phyloP scores from a whole-genome alignment of 1,284 basidiomycete species.

The Austropuccinia psidii region DNA sequence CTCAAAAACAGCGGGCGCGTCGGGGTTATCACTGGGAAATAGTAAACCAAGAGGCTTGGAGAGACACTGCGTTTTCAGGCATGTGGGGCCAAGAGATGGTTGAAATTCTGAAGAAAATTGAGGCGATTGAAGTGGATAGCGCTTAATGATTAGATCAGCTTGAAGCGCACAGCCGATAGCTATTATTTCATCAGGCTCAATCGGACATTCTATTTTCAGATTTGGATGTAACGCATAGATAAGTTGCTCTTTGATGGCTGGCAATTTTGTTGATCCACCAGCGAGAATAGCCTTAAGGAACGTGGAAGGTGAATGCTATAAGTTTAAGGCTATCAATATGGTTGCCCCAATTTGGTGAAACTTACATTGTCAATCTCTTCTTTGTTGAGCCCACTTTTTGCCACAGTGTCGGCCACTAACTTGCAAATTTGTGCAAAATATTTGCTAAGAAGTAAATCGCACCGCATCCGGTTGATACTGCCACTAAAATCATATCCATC shows the following conservation, averaged over 20 bases:
- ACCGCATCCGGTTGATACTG: slow-evolving; percentile 85
- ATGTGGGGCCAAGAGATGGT: slow-evolving; percentile 40
- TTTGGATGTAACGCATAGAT: slow-evolving; percentile 55
- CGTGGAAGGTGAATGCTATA: background rate
- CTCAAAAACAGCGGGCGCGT: slow-evolving; percentile 45
- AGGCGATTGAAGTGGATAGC: slow-evolving; percentile 49
- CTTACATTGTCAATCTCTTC: slow-evolving; percentile 68
- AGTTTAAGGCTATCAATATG: background rate
- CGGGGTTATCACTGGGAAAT: slow-evolving; percentile 58
- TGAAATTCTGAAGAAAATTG: slow-evolving; percentile 48
- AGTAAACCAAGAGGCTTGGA: slow-evolving; percentile 69
- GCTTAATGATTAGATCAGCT: slow-evolving; percentile 60
- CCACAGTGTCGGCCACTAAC: slow-evolving; percentile 60
- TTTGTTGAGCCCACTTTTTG: slow-evolving; percentile 62
- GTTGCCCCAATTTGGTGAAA: background rate
- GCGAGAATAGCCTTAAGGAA: slow-evolving; percentile 63
- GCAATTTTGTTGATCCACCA: slow-evolving; percentile 76
- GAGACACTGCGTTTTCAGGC: slow-evolving; percentile 56
- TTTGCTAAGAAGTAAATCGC: slow-evolving; percentile 72
- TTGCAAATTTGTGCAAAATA: slow-evolving; percentile 65
- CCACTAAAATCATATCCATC: slow-evolving; percentile 88
- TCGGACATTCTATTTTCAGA: slow-evolving; percentile 51
- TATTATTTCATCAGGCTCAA: slow-evolving; percentile 81
- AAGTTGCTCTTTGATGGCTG: slow-evolving; percentile 74
- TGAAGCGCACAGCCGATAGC: slow-evolving; percentile 82